Evolutionary conservation across 2,329 filamentous ascomycete genomes (phyloP), one percentile per base, ranked within the genome.

Genomic region (Bipolaris sorokiniana): DNA sequence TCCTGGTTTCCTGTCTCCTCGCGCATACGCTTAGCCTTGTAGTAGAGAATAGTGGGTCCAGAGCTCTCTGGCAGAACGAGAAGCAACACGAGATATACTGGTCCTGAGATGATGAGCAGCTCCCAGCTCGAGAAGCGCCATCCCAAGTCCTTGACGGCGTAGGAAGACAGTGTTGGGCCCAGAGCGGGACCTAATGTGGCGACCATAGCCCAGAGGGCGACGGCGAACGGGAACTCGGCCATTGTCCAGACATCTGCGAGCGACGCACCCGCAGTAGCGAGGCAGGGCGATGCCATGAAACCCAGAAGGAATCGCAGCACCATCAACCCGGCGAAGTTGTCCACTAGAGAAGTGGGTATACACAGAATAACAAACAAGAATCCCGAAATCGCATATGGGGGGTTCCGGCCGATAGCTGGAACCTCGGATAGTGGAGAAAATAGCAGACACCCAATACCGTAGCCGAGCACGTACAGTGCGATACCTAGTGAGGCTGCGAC

Each of bases 91-190:
- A 90, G 57, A 84, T 88, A 94, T 64, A 89, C 83, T 33, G 88
- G 74, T 5, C 83, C 87, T n/a, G 90, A 80, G 13, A 95, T 73
- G 70, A 96, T 94, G 23, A 94, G 80, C 69, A 93, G 89, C 65
- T 96, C 85, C 89, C 90, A 93, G 78, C 92, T 92, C 0, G 93
- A 82, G 88, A 90, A 95, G 58, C 90, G 81, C 91, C 91, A 94
- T 36, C 88, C 88, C 0, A 83, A 77, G 1, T 82, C 83, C 62
- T 92, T 88, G 7, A 85, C 84, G 1, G 93, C 81, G 73, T 87
- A 96, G 10, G 91, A 90, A 58, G 92, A 91, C 5, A 89, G 82
- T 0, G 95, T 69, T 7, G 79, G 78, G 2, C 77, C 70, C 3
- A 77, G 88, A 1, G 89, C 89, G 46, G 91, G 91, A 0, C 91